Evolutionary conservation across 78 protist species (phyloP).

Genomic region (Thecamonas trahens): DNA sequence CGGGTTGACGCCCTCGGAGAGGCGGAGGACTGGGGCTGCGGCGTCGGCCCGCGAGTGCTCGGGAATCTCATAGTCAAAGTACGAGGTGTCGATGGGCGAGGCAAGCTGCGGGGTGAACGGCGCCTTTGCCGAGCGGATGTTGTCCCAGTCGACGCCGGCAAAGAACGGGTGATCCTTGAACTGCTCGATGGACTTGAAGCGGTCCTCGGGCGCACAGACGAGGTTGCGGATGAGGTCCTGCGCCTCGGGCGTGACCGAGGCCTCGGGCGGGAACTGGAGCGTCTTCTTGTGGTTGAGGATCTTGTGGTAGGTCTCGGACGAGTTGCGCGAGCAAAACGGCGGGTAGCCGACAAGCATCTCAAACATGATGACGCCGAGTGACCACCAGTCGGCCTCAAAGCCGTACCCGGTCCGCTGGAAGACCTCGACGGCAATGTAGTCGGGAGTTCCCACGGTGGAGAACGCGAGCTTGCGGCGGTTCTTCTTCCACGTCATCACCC

Average conservation of each 20-base stretch:
- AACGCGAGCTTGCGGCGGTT: not conserved
- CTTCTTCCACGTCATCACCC: not conserved
- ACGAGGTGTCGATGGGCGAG: too few relatives aligned
- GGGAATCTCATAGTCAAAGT: too few relatives aligned
- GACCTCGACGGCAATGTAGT: slow-evolving; percentile 81
- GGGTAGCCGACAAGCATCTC: slow-evolving; percentile 74
- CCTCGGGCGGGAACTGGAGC: slow-evolving; percentile 35
- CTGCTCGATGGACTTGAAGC: slow-evolving; percentile 56
- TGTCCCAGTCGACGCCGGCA: slow-evolving; percentile 66
- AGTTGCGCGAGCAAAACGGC: slow-evolving; percentile 58
- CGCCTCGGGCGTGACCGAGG: slow-evolving; percentile 6
- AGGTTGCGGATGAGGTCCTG: slow-evolving; percentile 23
- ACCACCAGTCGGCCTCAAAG: slow-evolving; percentile 71
- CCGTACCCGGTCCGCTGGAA: slow-evolving; percentile 33
- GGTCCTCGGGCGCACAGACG: slow-evolving; percentile 31
- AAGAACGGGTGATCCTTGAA: slow-evolving; percentile 81
- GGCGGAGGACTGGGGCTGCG: too few relatives aligned
- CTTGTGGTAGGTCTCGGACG: slow-evolving; percentile 46
- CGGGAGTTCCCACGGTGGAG: slow-evolving; percentile 62
- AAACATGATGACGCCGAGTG: slow-evolving; percentile 67
- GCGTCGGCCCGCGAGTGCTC: too few relatives aligned
- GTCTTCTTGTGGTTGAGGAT: slow-evolving; percentile 39
- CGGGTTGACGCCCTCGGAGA: too few relatives aligned
- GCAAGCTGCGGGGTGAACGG: slow-evolving; percentile 20
- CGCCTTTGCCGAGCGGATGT: slow-evolving; percentile 12